Conservation (phyloP, 176 grass and related monocot species). For the Luzula sylvatica region DNA sequence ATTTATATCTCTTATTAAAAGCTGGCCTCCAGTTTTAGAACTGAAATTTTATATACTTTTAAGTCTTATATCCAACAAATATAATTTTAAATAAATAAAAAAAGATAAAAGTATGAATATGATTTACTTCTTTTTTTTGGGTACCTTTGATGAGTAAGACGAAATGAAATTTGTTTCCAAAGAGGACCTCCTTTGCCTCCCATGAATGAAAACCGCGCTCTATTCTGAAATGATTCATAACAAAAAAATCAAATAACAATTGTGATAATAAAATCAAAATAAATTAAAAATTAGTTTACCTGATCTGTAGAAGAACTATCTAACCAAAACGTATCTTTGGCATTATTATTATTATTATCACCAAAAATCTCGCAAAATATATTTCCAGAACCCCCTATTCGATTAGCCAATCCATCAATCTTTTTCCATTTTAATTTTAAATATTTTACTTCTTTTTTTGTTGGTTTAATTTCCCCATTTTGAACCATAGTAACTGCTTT, state of each 20-base stretch:
- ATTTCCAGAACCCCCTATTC: constrained; percentile 34
- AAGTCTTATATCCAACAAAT: constrained; percentile 4
- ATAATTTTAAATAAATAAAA: constrained; percentile 6
- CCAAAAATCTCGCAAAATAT: constrained; percentile 67
- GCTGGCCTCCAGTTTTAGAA: constrained; percentile 52
- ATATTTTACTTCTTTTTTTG: constrained; percentile 23
- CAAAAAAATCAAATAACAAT: neutral
- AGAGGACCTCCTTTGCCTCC: constrained; percentile 81
- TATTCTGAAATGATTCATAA: constrained; percentile 57
- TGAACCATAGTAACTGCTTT: constrained; percentile 12
- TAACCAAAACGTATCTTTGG: constrained; percentile 88
- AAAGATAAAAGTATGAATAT: neutral
- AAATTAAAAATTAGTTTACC: constrained; percentile 27
- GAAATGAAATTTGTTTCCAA: constrained; percentile 90
- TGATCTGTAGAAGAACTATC: constrained; percentile 93
- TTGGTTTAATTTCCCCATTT: constrained; percentile 17
- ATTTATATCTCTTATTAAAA: constrained; percentile 42
- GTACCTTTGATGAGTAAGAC: constrained; percentile 49
- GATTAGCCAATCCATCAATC: constrained; percentile 45
- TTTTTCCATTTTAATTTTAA: constrained; percentile 68
- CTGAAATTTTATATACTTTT: constrained; percentile 27
- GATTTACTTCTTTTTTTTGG: neutral
- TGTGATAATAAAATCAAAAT: constrained; percentile 12
- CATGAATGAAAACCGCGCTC: constrained; percentile 99
- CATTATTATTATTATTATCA: constrained; percentile 34